Conservation (phyloP, 2,329 filamentous ascomycete species). For the Fusarium compactum region DNA sequence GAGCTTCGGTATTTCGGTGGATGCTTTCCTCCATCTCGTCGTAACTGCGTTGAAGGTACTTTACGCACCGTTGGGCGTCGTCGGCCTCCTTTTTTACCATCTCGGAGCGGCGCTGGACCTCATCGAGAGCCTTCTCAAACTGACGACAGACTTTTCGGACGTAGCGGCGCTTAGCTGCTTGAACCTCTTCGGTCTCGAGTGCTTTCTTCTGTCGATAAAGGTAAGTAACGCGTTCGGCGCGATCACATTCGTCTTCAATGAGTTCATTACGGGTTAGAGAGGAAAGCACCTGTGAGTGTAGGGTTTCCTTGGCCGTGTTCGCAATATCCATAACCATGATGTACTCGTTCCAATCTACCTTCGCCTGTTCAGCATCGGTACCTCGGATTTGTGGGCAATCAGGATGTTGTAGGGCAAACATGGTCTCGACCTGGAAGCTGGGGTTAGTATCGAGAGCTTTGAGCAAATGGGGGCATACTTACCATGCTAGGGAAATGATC, state of each 20-base stretch:
- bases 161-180: background rate
- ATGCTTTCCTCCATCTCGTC: background rate
- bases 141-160: conserved; percentile 8
- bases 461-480: background rate
- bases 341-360: background rate
- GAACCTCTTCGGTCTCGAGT: background rate
- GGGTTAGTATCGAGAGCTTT: background rate
- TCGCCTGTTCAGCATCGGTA: background rate
- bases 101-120: background rate
- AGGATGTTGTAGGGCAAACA: background rate
- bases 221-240: background rate
- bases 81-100: conserved; percentile 1
- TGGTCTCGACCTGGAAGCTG: background rate
- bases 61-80: background rate
- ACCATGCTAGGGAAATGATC: background rate
- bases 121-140: background rate
- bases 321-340: background rate
- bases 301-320: background rate
- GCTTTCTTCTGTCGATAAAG: background rate
- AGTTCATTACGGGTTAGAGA: conserved; percentile 5
- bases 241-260: conserved; percentile 3
- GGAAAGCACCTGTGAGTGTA: background rate
- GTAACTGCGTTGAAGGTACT: background rate
- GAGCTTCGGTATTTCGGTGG: background rate
- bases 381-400: background rate